A percentile compares a stretch with the other conserved stretches of the same genome.
phyloP scores from a whole-genome alignment of 805 yeast species.

The Blastobotrys chiropterorum region DNA sequence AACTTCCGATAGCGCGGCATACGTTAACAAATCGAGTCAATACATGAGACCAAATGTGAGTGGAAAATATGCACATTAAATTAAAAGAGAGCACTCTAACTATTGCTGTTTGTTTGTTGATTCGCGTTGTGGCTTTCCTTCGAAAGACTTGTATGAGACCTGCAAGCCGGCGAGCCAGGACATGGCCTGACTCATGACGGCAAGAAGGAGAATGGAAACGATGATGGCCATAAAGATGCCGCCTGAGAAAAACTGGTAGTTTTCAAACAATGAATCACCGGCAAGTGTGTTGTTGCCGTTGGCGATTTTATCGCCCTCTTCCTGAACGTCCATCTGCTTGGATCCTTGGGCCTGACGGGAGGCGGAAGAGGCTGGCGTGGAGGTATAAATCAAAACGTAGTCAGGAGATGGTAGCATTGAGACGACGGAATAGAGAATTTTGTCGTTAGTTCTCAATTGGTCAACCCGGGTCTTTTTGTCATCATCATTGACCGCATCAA shows the following conservation, averaged over 20 bases:
- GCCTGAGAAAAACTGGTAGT: slow-evolving; percentile 67
- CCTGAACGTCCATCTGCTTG: slow-evolving; percentile 8
- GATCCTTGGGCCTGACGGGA: slow-evolving; percentile 8
- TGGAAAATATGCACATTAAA: background rate
- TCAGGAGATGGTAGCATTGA: slow-evolving; percentile 29
- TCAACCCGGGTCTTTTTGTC: slow-evolving; percentile 6
- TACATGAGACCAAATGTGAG: too few species aligned
- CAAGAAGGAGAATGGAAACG: slow-evolving; percentile 55
- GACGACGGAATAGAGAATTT: slow-evolving; percentile 25
- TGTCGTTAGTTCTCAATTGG: slow-evolving; percentile 19
- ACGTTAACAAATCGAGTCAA: too few species aligned
- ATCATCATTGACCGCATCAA: slow-evolving; percentile 43
- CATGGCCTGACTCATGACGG: slow-evolving; percentile 55
- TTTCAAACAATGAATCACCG: slow-evolving; percentile 43
- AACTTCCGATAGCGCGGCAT: too few species aligned
- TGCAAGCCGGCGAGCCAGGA: slow-evolving; percentile 65
- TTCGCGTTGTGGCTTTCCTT: background rate
- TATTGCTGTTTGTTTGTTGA: background rate
- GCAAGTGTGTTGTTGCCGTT: background rate
- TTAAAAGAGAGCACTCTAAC: background rate
- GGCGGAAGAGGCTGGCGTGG: slow-evolving; percentile 18
- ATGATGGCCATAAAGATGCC: slow-evolving; percentile 75
- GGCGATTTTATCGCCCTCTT: slow-evolving; percentile 9
- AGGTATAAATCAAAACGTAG: slow-evolving; percentile 30
- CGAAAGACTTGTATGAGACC: slow-evolving; percentile 54